Conservation (phyloP, 169 alveolate species). For the Cryptosporidium parvum region DNA sequence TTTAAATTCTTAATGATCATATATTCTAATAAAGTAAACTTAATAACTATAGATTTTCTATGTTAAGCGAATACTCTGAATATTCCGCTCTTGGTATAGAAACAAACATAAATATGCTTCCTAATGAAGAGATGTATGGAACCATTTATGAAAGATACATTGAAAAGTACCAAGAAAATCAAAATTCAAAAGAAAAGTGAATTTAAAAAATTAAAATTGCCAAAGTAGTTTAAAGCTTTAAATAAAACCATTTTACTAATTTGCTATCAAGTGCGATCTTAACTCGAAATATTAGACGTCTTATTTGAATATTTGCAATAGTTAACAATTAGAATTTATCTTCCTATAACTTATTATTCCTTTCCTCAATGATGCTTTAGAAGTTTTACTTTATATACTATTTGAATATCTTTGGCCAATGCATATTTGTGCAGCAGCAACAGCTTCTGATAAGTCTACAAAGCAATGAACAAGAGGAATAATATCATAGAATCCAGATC, state of each 20-base stretch:
- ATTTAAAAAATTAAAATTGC: neutral
- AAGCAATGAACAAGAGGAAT: constrained; percentile 74
- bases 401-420: constrained; percentile 12
- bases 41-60: constrained; percentile 76
- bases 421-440: constrained; percentile 68
- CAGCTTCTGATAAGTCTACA: constrained; percentile 66
- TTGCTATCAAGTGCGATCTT: neutral
- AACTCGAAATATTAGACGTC: neutral
- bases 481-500: constrained; percentile 67
- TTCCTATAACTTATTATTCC: neutral
- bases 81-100: constrained; percentile 80
- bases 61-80: constrained; percentile 78
- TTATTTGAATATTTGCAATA: neutral
- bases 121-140: constrained; percentile 77
- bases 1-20: constrained; percentile 18
- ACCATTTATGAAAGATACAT: constrained; percentile 44
- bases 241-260: neutral
- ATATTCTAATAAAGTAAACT: neutral
- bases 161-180: constrained; percentile 14
- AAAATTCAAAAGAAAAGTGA: neutral
- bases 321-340: neutral
- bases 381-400: neutral
- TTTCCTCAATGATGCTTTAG: neutral
- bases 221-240: constrained; percentile 29
- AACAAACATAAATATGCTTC: constrained; percentile 75